phyloP scores from a whole-genome alignment of 2,329 filamentous ascomycete species.

The Calonectria honghensis region DNA sequence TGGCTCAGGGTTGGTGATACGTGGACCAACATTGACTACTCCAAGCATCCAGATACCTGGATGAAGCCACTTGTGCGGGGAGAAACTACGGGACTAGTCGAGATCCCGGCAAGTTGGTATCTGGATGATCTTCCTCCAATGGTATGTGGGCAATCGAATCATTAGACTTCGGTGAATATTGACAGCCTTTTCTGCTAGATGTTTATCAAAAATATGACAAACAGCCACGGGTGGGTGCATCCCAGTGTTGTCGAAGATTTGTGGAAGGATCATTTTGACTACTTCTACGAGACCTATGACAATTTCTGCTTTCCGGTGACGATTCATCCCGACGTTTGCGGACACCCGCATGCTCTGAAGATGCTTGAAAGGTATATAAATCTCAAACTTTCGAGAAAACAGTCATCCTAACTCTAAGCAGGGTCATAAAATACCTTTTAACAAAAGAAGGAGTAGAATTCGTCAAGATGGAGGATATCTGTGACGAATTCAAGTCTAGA shows the following conservation, averaged over 20 bases:
- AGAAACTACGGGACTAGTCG: slow-evolving; percentile 76
- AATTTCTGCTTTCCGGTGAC: slow-evolving; percentile 16
- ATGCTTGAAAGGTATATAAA: slow-evolving; percentile 2
- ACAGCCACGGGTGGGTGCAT: slow-evolving; percentile 16
- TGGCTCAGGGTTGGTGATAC: slow-evolving; percentile 77
- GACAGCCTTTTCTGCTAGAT: slow-evolving; percentile 57
- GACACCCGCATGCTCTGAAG: slow-evolving; percentile 18
- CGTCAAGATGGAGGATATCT: slow-evolving; percentile 21
- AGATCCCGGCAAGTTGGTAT: slow-evolving; percentile 64
- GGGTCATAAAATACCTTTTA: slow-evolving; percentile 12
- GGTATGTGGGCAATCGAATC: not conserved
- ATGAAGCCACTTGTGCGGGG: slow-evolving; percentile 74
- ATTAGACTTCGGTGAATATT: not conserved
- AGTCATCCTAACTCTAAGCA: not conserved
- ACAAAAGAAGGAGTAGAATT: slow-evolving; percentile 12
- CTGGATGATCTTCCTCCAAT: slow-evolving; percentile 16
- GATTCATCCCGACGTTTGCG: slow-evolving; percentile 21
- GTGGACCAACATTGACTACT: slow-evolving; percentile 81
- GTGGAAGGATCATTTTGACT: slow-evolving; percentile 20
- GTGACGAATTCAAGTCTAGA: slow-evolving; percentile 22
- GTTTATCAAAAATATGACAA: slow-evolving; percentile 24
- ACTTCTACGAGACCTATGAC: slow-evolving; percentile 18
- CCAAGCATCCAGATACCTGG: slow-evolving; percentile 47
- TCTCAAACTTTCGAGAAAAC: not conserved
- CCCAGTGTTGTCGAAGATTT: slow-evolving; percentile 19